Conservation (phyloP, 2,329 filamentous ascomycete species). For the Diaporthe ampelina region DNA sequence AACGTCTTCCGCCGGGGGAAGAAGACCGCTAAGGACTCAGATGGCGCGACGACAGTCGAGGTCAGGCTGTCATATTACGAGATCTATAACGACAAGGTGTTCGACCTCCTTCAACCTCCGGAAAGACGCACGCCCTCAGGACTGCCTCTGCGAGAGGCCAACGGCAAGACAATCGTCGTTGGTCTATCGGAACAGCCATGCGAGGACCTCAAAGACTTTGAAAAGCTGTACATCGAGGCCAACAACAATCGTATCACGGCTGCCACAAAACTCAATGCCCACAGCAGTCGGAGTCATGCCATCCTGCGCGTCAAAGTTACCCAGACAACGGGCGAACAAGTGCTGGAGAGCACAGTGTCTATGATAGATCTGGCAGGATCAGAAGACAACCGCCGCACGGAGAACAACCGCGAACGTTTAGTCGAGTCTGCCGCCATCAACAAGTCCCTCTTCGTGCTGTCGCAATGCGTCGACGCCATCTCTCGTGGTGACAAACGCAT, state of each 20-base stretch:
- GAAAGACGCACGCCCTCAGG: slow-evolving; percentile 89
- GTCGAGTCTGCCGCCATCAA: slow-evolving; percentile 98
- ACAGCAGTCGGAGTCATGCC: slow-evolving; percentile 90
- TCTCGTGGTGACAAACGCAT: slow-evolving; percentile 81
- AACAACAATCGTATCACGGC: slow-evolving; percentile 93
- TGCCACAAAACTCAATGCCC: slow-evolving; percentile 91
- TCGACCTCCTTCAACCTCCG: slow-evolving; percentile 87
- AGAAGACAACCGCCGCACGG: slow-evolving; percentile 93
- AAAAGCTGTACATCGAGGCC: slow-evolving; percentile 89
- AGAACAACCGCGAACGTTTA: slow-evolving; percentile 91
- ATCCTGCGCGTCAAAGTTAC: slow-evolving; percentile 92
- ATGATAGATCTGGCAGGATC: slow-evolving; percentile 96
- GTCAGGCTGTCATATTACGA: slow-evolving; percentile 93
- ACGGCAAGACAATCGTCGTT: slow-evolving; percentile 88
- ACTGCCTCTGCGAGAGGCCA: slow-evolving; percentile 85
- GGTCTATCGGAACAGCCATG: slow-evolving; percentile 88
- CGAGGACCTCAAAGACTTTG: slow-evolving; percentile 89
- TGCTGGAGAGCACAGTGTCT: slow-evolving; percentile 85
- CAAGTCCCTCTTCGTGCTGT: slow-evolving; percentile 94
- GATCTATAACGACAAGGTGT: slow-evolving; percentile 97
- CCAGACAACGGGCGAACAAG: slow-evolving; percentile 77
- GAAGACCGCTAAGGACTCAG: slow-evolving; percentile 86
- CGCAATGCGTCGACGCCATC: slow-evolving; percentile 96
- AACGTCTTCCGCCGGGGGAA: slow-evolving; percentile 87
- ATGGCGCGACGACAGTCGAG: slow-evolving; percentile 76